A percentile compares a stretch with the other conserved stretches of the same genome.
These are phyloP conservation scores for Glycine latifolia DNA, from an alignment of 306 rosid species.

Conservation along the genomic window DNA sequence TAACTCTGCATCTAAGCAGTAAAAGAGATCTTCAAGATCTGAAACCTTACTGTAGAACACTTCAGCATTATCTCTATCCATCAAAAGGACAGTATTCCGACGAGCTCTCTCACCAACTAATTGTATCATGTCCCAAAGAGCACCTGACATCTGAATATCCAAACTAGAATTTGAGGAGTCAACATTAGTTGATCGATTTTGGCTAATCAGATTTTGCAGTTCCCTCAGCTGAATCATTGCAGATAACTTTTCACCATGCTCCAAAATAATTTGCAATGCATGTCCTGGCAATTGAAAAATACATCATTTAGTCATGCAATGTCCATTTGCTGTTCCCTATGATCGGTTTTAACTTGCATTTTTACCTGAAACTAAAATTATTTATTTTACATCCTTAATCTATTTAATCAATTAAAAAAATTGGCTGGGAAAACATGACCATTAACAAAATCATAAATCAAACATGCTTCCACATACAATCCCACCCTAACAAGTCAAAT, in stretches of 20 bases:
- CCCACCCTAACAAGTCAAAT: conserved; percentile 31
- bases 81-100: conserved; percentile 86
- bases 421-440: conserved; percentile 38
- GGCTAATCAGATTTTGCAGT: conserved; percentile 76
- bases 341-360: background rate
- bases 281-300: conserved; percentile 62
- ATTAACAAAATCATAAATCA: conserved; percentile 33
- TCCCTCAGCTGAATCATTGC: conserved; percentile 95
- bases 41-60: conserved; percentile 97
- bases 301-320: conserved; percentile 42
- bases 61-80: conserved; percentile 99
- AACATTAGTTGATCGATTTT: conserved; percentile 68
- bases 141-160: conserved; percentile 79
- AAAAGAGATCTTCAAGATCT: conserved; percentile 84
- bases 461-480: conserved; percentile 18
- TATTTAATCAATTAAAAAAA: conserved; percentile 11
- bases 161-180: conserved; percentile 57
- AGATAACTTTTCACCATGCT: conserved; percentile 95
- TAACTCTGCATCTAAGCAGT: conserved; percentile 83
- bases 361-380: conserved; percentile 9
- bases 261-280: conserved; percentile 85
- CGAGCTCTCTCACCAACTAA: conserved; percentile 94
- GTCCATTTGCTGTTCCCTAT: conserved; percentile 20
- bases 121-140: conserved; percentile 97
- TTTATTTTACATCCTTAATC: conserved; percentile 26